A percentile compares a stretch with the other conserved stretches of the same genome.
These are phyloP conservation scores for Sporothrix euskadiensis DNA, from an alignment of 2,329 filamentous ascomycete genomes.

Conservation along the genomic window DNA sequence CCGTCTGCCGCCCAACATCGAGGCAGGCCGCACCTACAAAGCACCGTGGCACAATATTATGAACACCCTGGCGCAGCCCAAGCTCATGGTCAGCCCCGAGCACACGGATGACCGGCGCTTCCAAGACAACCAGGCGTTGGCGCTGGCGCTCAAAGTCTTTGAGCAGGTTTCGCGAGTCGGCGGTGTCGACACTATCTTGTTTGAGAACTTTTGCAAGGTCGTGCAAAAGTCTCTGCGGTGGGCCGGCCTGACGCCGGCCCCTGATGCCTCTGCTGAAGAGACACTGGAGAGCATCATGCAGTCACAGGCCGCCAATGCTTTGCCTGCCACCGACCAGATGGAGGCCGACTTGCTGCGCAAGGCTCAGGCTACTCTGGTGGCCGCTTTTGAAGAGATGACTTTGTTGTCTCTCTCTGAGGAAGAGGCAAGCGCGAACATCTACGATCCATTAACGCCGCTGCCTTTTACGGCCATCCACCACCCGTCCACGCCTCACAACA, in stretches of 20 bases:
- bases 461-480: not conserved
- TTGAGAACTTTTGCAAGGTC: constrained; percentile 41
- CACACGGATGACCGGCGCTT: constrained; percentile 25
- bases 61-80: constrained; percentile 41
- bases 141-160: constrained; percentile 40
- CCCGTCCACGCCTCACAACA: constrained; percentile 42
- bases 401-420: constrained; percentile 28
- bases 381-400: constrained; percentile 35
- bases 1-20: constrained; percentile 36
- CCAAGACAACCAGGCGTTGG: constrained; percentile 39
- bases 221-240: constrained; percentile 29
- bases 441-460: not conserved
- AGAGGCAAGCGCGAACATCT: not conserved
- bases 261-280: not conserved
- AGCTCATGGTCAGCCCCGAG: constrained; percentile 38
- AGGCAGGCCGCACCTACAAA: constrained; percentile 40
- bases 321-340: not conserved
- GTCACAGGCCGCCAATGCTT: not conserved
- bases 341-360: constrained; percentile 22
- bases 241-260: not conserved
- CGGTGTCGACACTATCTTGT: constrained; percentile 42
- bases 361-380: constrained; percentile 31
- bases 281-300: not conserved
- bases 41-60: constrained; percentile 49
- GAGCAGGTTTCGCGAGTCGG: constrained; percentile 36